A percentile compares a stretch with the other conserved stretches of the same genome.
These are phyloP conservation scores for Chytriomyces sp. DNA, from an alignment of 192 early-diverging fungal species.

Conservation along the genomic window DNA sequence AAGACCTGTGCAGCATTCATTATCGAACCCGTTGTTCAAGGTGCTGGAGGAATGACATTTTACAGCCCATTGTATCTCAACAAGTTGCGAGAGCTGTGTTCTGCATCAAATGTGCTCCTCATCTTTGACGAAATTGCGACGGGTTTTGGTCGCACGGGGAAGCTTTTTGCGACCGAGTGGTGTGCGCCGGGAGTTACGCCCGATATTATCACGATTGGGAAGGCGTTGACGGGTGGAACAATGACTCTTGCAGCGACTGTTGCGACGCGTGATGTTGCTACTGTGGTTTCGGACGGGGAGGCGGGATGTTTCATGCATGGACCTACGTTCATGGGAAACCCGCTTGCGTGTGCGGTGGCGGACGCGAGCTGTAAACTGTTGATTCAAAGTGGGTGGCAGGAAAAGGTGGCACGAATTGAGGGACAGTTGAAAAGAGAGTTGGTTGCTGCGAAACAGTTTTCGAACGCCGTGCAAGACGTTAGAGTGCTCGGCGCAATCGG, in stretches of 20 bases:
- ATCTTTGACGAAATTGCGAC: slow-evolving; percentile 84
- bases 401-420: slow-evolving; percentile 15
- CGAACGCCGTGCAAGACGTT: slow-evolving; percentile 6
- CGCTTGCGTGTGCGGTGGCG: slow-evolving; percentile 78
- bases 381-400: slow-evolving; percentile 14
- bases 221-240: slow-evolving; percentile 76
- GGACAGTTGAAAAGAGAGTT: slow-evolving; percentile 9
- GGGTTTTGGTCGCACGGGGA: slow-evolving; percentile 31
- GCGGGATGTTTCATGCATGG: slow-evolving; percentile 79
- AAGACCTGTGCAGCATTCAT: slow-evolving; percentile 53
- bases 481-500: slow-evolving; percentile 28
- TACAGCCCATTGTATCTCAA: slow-evolving; percentile 80
- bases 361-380: slow-evolving; percentile 35
- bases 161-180: slow-evolving; percentile 31
- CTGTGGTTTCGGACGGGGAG: slow-evolving; percentile 69
- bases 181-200: slow-evolving; percentile 50
- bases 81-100: slow-evolving; percentile 60
- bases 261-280: slow-evolving; percentile 66
- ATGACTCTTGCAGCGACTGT: slow-evolving; percentile 74
- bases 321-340: slow-evolving; percentile 83
- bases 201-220: slow-evolving; percentile 79
- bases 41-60: slow-evolving; percentile 85
- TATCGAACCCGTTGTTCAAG: slow-evolving; percentile 80
- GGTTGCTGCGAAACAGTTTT: slow-evolving; percentile 8
- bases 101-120: slow-evolving; percentile 59